Base-by-base conservation (phyloP, 495 filamentous ascomycete genomes). In the Penicillium maclennaniae region DNA sequence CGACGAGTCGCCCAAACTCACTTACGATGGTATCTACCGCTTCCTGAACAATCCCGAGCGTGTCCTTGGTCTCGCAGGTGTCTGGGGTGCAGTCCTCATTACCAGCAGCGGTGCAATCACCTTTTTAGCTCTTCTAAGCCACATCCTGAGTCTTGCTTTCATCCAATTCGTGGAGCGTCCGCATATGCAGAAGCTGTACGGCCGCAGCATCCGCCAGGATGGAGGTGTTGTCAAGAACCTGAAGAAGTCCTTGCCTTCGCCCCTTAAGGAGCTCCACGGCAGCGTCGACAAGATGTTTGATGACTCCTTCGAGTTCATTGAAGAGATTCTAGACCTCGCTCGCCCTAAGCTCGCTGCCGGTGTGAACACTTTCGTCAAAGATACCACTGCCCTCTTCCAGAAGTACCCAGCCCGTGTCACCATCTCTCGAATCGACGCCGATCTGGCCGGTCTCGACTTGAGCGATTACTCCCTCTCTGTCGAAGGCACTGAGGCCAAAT, bases 131-230 rank as follows among this genome's bases (percentile, higher is more conserved):
- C 70, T 96, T 26, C 66, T 92, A 43, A 91, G 89, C 59, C 95
- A 97, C 59, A 79, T 92, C 49, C 76, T 95, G 25, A 89, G 86
- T 2, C 76, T 97, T 41, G 83, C 76, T 41, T 97, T 97, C 75
- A 90, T 97, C 51, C 88, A 96, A 55, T 86, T 92, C 49, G 88
- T 98, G 4, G 93, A 98, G 67, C 85, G 91, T 40, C 93, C 93
- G 23, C 93, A 98, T 70, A 98, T 98, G 93, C 91, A 96, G 70
- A 97, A 96, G 73, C 79, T 97, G 21, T 98, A 98, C 62, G 93
- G 93, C 38, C 78, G 81, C 51, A 85, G 82, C 62, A 74, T 98
- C 23, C 86, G 95, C 57, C 77, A 85, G 57, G 89, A 95, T 69
- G 91, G 92, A 10, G 95, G 93, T 58, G 77, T 98, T 23, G 90